These are phyloP conservation scores for Cornus suecica DNA, from an alignment of 148 eudicot genomes.

Conservation along the genomic window DNA sequence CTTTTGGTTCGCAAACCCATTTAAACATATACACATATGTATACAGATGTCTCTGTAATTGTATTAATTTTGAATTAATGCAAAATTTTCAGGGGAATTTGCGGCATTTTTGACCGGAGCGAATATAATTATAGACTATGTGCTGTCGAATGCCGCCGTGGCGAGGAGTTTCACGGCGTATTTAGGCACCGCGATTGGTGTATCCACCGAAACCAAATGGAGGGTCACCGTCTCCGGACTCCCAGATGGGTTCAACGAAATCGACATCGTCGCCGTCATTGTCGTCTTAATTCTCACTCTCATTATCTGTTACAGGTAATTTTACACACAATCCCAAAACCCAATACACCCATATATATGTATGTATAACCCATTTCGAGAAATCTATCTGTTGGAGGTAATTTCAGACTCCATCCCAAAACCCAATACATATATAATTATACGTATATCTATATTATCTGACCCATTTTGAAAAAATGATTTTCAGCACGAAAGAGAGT, in stretches of 20 bases:
- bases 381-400: conserved; percentile 98
- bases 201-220: conserved; percentile 53
- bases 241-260: conserved; percentile 79
- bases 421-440: no score
- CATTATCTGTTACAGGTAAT: conserved; percentile 95
- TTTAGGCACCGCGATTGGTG: conserved; percentile 62
- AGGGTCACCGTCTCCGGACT: conserved; percentile 49
- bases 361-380: no score
- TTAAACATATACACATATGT: background rate
- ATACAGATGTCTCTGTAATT: background rate
- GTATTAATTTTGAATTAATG: background rate
- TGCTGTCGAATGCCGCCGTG: conserved; percentile 81
- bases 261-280: conserved; percentile 73
- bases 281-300: conserved; percentile 71
- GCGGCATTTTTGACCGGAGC: conserved; percentile 79
- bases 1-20: conserved; percentile 47
- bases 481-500: conserved; percentile 81
- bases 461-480: background rate
- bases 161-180: conserved; percentile 82
- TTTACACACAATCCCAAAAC: background rate
- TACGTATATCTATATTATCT: no score
- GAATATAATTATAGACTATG: conserved; percentile 73
- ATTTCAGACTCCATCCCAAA: background rate
- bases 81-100: conserved; percentile 57
- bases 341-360: no score